A percentile compares a stretch with the other conserved stretches of the same genome.
phyloP scores from a whole-genome alignment of 495 filamentous ascomycete genomes.

The Lophium mytilinum region DNA sequence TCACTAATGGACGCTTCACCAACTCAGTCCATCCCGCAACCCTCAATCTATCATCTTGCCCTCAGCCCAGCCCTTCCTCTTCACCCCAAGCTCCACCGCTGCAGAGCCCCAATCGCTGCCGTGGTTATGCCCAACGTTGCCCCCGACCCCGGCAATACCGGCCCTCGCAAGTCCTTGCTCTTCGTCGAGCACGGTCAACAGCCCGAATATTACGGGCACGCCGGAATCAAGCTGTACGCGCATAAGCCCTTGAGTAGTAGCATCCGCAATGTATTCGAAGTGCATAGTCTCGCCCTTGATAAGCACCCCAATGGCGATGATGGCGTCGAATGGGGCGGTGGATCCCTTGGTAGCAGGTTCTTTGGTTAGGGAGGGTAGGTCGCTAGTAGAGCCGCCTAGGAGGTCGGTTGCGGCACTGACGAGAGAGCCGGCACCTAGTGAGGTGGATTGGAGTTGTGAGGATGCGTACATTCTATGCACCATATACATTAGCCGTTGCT shows the following conservation, averaged over 20 bases:
- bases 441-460: constrained; percentile 71
- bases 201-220: constrained; percentile 83
- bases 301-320: constrained; percentile 90
- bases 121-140: constrained; percentile 37
- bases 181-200: constrained; percentile 82
- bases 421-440: constrained; percentile 44
- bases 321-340: constrained; percentile 71
- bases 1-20: too few species aligned
- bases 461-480: constrained; percentile 60
- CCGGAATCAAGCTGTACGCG: constrained; percentile 81
- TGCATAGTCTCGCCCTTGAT: constrained; percentile 99
- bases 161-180: constrained; percentile 81
- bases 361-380: constrained; percentile 43
- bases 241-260: constrained; percentile 86
- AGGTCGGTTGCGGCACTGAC: constrained; percentile 70
- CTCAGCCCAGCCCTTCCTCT: constrained; percentile 57
- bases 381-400: constrained; percentile 52
- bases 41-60: constrained; percentile 46
- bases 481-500: not conserved
- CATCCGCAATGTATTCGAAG: constrained; percentile 95
- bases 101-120: constrained; percentile 42
- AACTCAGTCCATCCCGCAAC: not conserved
- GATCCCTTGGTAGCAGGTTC: constrained; percentile 29
- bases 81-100: constrained; percentile 66
- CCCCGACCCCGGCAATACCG: constrained; percentile 51